Percentiles rank a stretch among this genome's conserved stretches.
Conservation (phyloP, 768 basidiomycete genomes). For the Rubroboletus satanas region DNA sequence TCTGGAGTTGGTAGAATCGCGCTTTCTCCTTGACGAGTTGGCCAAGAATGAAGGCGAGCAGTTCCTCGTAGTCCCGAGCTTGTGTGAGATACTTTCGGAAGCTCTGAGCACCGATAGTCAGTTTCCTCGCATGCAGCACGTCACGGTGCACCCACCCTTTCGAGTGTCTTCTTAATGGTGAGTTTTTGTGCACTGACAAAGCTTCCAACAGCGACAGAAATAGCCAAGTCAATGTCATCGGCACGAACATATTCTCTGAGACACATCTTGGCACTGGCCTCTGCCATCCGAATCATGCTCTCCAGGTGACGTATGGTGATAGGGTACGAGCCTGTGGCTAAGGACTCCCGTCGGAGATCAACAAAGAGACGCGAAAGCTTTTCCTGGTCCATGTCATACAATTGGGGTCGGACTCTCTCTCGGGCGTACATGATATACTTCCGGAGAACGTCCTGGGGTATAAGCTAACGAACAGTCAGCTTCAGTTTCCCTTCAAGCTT, state of each 20-base stretch:
- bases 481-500: not conserved
- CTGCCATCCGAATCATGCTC: conserved; percentile 99
- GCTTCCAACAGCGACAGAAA: conserved; percentile 90
- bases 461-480: conserved; percentile 56
- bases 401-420: conserved; percentile 87
- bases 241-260: conserved; percentile 91
- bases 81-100: conserved; percentile 98
- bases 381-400: conserved; percentile 93
- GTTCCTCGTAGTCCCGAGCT: conserved; percentile 92
- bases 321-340: conserved; percentile 97
- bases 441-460: conserved; percentile 91
- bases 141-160: conserved; percentile 54
- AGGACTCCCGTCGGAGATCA: conserved; percentile 91
- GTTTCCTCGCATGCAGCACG: not conserved
- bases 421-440: conserved; percentile 99
- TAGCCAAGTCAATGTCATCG: conserved; percentile 96
- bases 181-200: conserved; percentile 98
- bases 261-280: conserved; percentile 98
- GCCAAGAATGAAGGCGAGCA: conserved; percentile 91
- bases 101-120: conserved; percentile 47
- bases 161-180: conserved; percentile 96
- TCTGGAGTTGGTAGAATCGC: conserved; percentile 74
- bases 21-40: conserved; percentile 91
- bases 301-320: conserved; percentile 98
- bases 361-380: conserved; percentile 92